Conservation (phyloP, 805 yeast genomes). For the Yarrowia sp. region DNA sequence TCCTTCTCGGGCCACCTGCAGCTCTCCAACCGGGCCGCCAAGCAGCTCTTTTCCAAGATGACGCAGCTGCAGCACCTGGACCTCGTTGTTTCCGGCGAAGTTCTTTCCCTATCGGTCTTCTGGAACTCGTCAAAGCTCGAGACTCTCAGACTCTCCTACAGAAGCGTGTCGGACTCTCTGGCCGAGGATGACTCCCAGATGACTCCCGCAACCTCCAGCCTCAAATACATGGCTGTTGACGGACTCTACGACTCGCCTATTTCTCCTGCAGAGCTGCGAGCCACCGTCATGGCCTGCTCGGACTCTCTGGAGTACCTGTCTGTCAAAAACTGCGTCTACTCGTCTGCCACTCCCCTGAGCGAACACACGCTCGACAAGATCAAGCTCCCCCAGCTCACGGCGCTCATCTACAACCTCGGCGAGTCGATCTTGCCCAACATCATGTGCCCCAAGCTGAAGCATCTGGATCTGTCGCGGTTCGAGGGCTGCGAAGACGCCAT, state of each 20-base stretch:
- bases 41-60: conserved; percentile 12
- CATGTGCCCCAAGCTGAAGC: conserved; percentile 34
- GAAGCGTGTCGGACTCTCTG: not conserved
- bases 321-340: conserved; percentile 26
- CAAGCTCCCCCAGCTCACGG: conserved; percentile 33
- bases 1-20: conserved; percentile 36
- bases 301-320: conserved; percentile 14
- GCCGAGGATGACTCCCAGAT: not conserved
- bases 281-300: conserved; percentile 15
- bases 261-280: not conserved
- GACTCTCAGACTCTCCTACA: conserved; percentile 13
- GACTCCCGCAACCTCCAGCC: conserved; percentile 4
- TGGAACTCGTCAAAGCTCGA: conserved; percentile 28
- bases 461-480: conserved; percentile 34
- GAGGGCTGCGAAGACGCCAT: conserved; percentile 37
- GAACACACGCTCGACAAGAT: conserved; percentile 31
- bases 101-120: conserved; percentile 6
- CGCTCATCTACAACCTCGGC: conserved; percentile 34
- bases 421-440: conserved; percentile 34
- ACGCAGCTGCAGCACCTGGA: conserved; percentile 24
- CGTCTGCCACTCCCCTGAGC: not conserved
- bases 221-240: conserved; percentile 15
- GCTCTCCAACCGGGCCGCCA: conserved; percentile 1
- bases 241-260: conserved; percentile 27
- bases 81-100: conserved; percentile 6